Evolutionary conservation across 2,329 filamentous ascomycete species (phyloP).

Genomic region (Albophoma yamanashiensis): DNA sequence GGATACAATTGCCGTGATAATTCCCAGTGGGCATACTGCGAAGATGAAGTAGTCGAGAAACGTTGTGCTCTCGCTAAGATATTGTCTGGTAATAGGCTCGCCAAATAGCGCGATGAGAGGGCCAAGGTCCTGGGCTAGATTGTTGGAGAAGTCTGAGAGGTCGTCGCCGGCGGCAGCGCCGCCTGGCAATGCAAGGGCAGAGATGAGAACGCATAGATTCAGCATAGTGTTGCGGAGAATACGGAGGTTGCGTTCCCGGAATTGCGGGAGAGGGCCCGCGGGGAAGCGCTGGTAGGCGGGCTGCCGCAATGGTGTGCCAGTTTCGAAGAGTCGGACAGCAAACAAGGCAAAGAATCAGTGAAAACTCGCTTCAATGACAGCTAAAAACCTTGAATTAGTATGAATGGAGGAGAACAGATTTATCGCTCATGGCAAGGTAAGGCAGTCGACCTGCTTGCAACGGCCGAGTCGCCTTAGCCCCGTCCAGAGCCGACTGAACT

Average conservation of each 20-base stretch:
- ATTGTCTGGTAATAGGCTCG: constrained; percentile 27
- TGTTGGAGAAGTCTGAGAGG: constrained; percentile 19
- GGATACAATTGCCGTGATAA: constrained; percentile 25
- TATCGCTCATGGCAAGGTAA: not conserved
- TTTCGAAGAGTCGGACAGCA: not conserved
- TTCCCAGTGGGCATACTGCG: constrained; percentile 24
- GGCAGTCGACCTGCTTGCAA: not conserved
- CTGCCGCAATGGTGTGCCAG: not conserved
- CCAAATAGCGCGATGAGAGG: constrained; percentile 23
- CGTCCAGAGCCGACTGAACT: not conserved
- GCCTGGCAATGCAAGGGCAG: not conserved
- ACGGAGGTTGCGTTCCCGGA: too few relatives aligned
- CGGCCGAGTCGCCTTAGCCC: not conserved
- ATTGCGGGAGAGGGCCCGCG: too few relatives aligned
- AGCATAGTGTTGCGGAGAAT: not conserved
- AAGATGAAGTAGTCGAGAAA: constrained; percentile 21
- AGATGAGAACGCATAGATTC: not conserved
- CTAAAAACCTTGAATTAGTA: not conserved
- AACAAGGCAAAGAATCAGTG: not conserved
- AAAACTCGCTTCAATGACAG: too few relatives aligned
- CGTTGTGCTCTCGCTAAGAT: constrained; percentile 19
- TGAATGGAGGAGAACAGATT: not conserved
- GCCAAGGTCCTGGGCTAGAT: constrained; percentile 21
- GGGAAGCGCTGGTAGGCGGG: not conserved
- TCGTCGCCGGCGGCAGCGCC: not conserved